phyloP scores from a whole-genome alignment of 192 early-diverging fungal species.

The Coemansia umbellata region DNA sequence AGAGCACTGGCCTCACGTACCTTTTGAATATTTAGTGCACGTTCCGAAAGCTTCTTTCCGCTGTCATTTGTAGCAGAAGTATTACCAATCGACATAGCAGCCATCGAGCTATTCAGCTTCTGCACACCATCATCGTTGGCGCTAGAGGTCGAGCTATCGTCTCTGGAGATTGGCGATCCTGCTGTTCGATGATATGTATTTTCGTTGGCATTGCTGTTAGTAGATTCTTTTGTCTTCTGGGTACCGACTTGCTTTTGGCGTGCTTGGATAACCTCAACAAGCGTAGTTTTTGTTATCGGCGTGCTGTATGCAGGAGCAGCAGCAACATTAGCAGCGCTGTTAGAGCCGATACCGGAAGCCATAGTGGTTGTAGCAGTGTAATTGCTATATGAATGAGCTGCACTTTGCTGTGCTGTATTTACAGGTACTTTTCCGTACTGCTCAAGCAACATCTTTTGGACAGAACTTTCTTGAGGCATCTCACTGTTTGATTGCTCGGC shows the following conservation, averaged over 20 bases:
- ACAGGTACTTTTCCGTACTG: not conserved
- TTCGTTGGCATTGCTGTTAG: not conserved
- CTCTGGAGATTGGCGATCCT: constrained; percentile 24
- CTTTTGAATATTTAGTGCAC: constrained; percentile 35
- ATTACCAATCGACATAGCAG: constrained; percentile 24
- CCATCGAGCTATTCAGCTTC: constrained; percentile 27
- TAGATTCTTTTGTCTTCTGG: not conserved
- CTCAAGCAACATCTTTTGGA: not conserved
- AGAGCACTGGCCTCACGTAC: constrained; percentile 42
- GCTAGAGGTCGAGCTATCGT: constrained; percentile 23
- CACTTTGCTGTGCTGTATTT: not conserved
- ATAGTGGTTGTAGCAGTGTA: not conserved
- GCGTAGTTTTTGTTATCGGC: not conserved
- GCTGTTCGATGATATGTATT: not conserved
- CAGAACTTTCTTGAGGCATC: not conserved
- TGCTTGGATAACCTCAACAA: not conserved
- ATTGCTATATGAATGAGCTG: not conserved
- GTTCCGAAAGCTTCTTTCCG: constrained; percentile 17
- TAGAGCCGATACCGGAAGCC: not conserved
- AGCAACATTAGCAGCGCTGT: not conserved
- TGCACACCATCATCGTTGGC: constrained; percentile 21
- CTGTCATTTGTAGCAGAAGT: not conserved
- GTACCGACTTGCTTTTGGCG: not conserved
- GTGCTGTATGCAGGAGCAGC: not conserved
- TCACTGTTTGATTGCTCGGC: not conserved